phyloP scores from a whole-genome alignment of 2,329 filamentous ascomycete genomes.

The Aspergillus quadrilineatus region DNA sequence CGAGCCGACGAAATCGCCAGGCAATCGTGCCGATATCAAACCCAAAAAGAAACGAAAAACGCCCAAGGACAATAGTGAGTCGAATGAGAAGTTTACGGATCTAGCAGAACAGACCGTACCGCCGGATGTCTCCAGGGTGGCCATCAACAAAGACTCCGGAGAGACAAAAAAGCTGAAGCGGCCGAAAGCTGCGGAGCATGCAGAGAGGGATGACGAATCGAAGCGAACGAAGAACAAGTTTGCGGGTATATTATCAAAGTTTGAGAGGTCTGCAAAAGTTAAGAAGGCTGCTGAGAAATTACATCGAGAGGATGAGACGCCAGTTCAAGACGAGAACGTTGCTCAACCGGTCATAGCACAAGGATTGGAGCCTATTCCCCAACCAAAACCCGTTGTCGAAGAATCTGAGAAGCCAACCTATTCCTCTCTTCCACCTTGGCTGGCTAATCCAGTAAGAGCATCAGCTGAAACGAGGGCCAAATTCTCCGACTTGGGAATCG shows the following conservation, averaged over 20 bases:
- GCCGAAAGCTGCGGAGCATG: constrained; percentile 7
- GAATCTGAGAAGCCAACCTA: constrained; percentile 64
- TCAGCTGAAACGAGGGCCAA: constrained; percentile 58
- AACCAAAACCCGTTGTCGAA: constrained; percentile 60
- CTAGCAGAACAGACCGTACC: constrained; percentile 15
- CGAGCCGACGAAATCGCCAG: constrained; percentile 28
- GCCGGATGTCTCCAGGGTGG: constrained; percentile 14
- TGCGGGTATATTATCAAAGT: constrained; percentile 39
- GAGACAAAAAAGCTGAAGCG: constrained; percentile 6
- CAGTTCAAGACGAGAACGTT: constrained; percentile 9
- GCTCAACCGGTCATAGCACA: constrained; percentile 36
- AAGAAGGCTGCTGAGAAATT: constrained; percentile 19
- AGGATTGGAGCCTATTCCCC: constrained; percentile 77
- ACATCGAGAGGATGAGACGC: constrained; percentile 15
- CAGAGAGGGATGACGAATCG: constrained; percentile 25
- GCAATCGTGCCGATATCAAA: constrained; percentile 19
- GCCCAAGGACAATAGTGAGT: constrained; percentile 13
- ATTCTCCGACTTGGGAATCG: constrained; percentile 66
- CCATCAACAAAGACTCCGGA: constrained; percentile 17
- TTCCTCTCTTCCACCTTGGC: constrained; percentile 77
- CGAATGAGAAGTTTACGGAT: constrained; percentile 29
- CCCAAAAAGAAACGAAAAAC: constrained; percentile 37
- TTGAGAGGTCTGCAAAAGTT: constrained; percentile 35
- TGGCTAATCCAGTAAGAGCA: constrained; percentile 71
- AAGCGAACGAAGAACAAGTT: constrained; percentile 33